These are phyloP conservation scores for Vitis cinerea DNA, from an alignment of 164 flowering plant genomes.

Conservation along the genomic window DNA sequence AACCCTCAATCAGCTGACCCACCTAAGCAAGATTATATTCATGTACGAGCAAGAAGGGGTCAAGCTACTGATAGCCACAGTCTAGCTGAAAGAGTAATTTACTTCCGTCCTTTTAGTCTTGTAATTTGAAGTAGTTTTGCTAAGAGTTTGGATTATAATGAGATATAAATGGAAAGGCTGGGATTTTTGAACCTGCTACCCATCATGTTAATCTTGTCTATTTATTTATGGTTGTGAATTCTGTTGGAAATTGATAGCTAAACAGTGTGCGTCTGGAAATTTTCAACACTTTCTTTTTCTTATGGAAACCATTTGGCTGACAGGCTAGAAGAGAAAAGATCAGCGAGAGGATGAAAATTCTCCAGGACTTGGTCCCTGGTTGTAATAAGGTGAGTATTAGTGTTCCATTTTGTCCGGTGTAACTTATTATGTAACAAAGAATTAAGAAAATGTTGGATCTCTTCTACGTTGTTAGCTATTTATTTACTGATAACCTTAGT, in stretches of 20 bases:
- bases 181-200: no score
- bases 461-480: no score
- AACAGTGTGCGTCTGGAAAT: neutral
- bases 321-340: constrained; percentile 92
- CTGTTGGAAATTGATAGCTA: neutral
- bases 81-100: constrained; percentile 73
- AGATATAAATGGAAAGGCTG: no score
- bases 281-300: neutral
- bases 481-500: no score
- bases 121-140: neutral
- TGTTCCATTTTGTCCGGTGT: neutral
- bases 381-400: constrained; percentile 60
- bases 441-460: no score
- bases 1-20: constrained; percentile 41
- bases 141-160: no score
- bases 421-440: no score
- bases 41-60: constrained; percentile 83
- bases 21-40: constrained; percentile 70
- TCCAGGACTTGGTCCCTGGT: constrained; percentile 86
- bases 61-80: constrained; percentile 96
- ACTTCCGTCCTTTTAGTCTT: neutral
- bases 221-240: neutral
- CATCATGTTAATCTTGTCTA: no score
- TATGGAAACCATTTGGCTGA: constrained; percentile 11
- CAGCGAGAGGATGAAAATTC: constrained; percentile 80